phyloP scores from a whole-genome alignment of 768 basidiomycete genomes.

The Leccinum disarticulatum region DNA sequence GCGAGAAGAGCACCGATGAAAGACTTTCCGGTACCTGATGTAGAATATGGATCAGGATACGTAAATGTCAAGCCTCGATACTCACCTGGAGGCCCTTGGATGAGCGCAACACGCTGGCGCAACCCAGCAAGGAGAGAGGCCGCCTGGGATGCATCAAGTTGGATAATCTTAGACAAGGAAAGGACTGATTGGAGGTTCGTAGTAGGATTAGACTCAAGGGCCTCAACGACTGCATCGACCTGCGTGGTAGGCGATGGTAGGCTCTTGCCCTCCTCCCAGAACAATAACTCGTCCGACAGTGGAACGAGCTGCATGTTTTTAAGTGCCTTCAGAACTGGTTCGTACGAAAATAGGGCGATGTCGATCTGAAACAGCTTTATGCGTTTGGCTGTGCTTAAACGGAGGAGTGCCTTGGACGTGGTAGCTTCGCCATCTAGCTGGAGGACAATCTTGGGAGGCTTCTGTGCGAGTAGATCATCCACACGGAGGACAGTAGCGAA shows the following conservation, averaged over 20 bases:
- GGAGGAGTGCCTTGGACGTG: constrained; percentile 40
- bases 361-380: constrained; percentile 57
- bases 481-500: constrained; percentile 58
- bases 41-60: background rate
- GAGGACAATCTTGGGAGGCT: constrained; percentile 51
- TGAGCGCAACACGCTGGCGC: constrained; percentile 55
- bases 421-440: constrained; percentile 50
- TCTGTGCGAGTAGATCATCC: constrained; percentile 48
- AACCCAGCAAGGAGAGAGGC: constrained; percentile 50
- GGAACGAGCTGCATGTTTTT: constrained; percentile 48
- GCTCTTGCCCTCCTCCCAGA: constrained; percentile 45
- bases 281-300: constrained; percentile 51
- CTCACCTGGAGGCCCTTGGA: constrained; percentile 73
- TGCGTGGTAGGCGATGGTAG: constrained; percentile 8
- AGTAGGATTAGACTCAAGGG: constrained; percentile 32
- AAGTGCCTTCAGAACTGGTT: constrained; percentile 60
- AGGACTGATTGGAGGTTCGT: constrained; percentile 43
- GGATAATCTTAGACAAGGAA: constrained; percentile 37
- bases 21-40: constrained; percentile 69
- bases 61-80: constrained; percentile 1
- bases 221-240: constrained; percentile 25
- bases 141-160: constrained; percentile 53
- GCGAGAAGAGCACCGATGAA: constrained; percentile 70
- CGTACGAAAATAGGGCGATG: constrained; percentile 61
- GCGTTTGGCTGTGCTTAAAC: constrained; percentile 36